A percentile compares a stretch with the other conserved stretches of the same genome.
Evolutionary conservation across 2,329 filamentous ascomycete species (phyloP).

Genomic region (Colletotrichum sp.): DNA sequence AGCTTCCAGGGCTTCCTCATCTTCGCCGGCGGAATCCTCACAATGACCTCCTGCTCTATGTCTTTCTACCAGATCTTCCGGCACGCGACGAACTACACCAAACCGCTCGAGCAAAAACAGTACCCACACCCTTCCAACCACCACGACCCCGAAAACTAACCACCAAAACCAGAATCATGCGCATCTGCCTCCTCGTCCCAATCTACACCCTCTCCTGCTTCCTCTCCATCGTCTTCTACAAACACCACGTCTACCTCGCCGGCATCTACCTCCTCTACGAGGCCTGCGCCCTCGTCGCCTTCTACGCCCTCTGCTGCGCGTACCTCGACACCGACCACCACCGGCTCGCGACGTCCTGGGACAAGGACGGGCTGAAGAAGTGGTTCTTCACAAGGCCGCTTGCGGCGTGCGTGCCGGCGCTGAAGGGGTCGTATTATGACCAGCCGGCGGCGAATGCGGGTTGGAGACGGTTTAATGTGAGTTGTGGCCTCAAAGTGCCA

Average conservation of each 20-base stretch:
- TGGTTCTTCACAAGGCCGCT: background rate
- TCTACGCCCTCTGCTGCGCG: background rate
- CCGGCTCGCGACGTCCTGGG: background rate
- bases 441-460: background rate
- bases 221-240: background rate
- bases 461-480: background rate
- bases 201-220: background rate
- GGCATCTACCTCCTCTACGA: background rate
- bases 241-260: background rate
- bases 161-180: background rate
- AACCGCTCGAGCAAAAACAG: background rate
- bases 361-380: background rate
- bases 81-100: background rate
- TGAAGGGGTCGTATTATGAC: background rate
- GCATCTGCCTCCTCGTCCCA: background rate
- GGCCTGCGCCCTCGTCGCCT: background rate
- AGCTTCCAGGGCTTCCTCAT: background rate
- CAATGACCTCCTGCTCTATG: background rate
- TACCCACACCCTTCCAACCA: background rate
- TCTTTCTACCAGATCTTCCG: background rate
- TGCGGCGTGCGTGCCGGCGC: background rate
- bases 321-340: background rate
- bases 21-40: background rate
- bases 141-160: background rate
- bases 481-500: background rate